Evolutionary conservation across 192 early-diverging fungal species (phyloP).

Genomic region (Backusella sp.): DNA sequence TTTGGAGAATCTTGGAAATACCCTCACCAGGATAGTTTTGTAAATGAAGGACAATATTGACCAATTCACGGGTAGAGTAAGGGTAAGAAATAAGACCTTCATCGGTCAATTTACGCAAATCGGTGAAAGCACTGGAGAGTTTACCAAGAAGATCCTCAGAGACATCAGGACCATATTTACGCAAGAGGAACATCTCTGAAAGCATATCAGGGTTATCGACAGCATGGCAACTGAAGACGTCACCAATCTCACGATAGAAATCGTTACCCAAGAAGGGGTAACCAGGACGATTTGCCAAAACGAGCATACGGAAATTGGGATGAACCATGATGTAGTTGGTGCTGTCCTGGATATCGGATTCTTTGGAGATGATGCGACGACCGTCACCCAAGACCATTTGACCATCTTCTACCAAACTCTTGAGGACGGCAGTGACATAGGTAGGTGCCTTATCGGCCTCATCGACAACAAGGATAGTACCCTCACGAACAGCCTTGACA

Average conservation of each 20-base stretch:
- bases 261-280: constrained; percentile 80
- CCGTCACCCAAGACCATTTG: constrained; percentile 80
- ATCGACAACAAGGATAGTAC: constrained; percentile 72
- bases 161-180: constrained; percentile 72
- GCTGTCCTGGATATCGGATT: constrained; percentile 38
- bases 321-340: constrained; percentile 56
- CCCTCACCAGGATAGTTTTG: constrained; percentile 69
- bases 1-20: constrained; percentile 65
- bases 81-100: constrained; percentile 78
- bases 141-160: constrained; percentile 61
- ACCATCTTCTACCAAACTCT: constrained; percentile 72
- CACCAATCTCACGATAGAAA: constrained; percentile 79
- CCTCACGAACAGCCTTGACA: constrained; percentile 45
- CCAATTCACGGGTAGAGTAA: constrained; percentile 79
- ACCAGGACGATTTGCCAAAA: constrained; percentile 81
- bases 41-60: constrained; percentile 77
- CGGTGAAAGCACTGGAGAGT: constrained; percentile 69
- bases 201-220: constrained; percentile 78
- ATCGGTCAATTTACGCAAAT: constrained; percentile 67
- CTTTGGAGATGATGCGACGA: constrained; percentile 60
- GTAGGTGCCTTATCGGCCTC: constrained; percentile 85
- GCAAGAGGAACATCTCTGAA: constrained; percentile 71
- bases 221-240: constrained; percentile 71
- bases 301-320: constrained; percentile 77
- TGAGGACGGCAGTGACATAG: constrained; percentile 72